Percentiles rank a stretch among this genome's conserved stretches.
Evolutionary conservation across 192 early-diverging fungal genomes (phyloP).

Genomic region (Gonapodya sp.): DNA sequence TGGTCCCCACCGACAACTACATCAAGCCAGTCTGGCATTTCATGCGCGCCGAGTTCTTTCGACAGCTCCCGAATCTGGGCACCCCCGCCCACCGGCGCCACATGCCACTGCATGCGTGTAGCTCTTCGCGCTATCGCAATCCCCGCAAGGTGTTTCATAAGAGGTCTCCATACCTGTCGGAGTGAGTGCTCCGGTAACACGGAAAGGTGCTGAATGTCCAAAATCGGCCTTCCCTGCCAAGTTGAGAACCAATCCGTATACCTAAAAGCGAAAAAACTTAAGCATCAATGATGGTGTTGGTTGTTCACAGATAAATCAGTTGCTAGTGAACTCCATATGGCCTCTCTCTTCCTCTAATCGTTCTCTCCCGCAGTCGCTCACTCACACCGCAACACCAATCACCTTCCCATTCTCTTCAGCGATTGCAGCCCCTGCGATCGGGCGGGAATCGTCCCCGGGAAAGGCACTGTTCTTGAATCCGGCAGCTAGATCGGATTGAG

Average conservation of each 20-base stretch:
- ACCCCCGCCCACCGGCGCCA: neutral
- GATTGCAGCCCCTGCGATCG: neutral
- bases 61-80: neutral
- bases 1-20: neutral
- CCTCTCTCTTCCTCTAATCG: too few relatives aligned
- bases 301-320: neutral
- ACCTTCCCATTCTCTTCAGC: neutral
- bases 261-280: neutral
- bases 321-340: neutral
- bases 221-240: neutral
- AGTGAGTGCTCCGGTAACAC: neutral
- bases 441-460: neutral
- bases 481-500: neutral
- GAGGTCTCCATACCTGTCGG: neutral
- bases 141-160: neutral
- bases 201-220: neutral
- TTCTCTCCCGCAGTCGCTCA: too few relatives aligned
- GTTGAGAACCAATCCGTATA: neutral
- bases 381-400: neutral
- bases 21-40: neutral
- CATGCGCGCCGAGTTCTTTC: neutral
- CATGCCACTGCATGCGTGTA: neutral
- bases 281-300: neutral
- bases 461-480: neutral
- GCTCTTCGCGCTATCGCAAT: neutral